Conservation (phyloP, 2,329 filamentous ascomycete species). For the Fusarium poae region DNA sequence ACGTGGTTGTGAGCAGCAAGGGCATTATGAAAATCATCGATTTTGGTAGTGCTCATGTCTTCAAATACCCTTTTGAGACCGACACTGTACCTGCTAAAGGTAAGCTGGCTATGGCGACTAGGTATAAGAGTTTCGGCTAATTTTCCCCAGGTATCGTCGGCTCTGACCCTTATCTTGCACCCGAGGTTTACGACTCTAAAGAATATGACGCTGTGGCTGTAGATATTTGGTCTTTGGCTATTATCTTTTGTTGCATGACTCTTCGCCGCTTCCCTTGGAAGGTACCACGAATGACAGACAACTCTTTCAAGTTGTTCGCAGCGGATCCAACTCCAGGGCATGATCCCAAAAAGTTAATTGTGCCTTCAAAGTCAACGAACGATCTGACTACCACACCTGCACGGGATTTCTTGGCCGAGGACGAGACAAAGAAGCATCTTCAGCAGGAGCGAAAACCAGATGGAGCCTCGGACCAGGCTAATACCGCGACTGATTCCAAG, state of each 20-base stretch:
- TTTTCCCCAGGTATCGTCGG: constrained; percentile 70
- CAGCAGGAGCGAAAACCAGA: constrained; percentile 42
- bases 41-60: constrained; percentile 97
- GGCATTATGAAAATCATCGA: constrained; percentile 99
- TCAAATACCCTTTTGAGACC: constrained; percentile 96
- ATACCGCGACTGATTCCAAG: constrained; percentile 31
- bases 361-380: constrained; percentile 61
- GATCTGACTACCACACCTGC: constrained; percentile 57
- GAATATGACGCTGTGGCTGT: constrained; percentile 95
- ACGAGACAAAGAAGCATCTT: constrained; percentile 48
- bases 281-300: constrained; percentile 89
- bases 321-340: constrained; percentile 83
- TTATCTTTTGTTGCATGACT: constrained; percentile 99
- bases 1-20: constrained; percentile 94
- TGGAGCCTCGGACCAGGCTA: constrained; percentile 22
- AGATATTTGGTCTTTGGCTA: constrained; percentile 97
- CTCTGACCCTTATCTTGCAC: constrained; percentile 94
- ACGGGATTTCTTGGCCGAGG: constrained; percentile 57
- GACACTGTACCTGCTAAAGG: constrained; percentile 60
- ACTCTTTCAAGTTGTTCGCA: constrained; percentile 94
- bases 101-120: constrained; percentile 29
- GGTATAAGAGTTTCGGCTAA: constrained; percentile 9
- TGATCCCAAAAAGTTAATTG: constrained; percentile 66
- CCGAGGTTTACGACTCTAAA: constrained; percentile 93
- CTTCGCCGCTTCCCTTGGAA: constrained; percentile 97